Evolutionary conservation across 805 yeast genomes (phyloP).

Genomic region (Saccharomycopsis sp.): DNA sequence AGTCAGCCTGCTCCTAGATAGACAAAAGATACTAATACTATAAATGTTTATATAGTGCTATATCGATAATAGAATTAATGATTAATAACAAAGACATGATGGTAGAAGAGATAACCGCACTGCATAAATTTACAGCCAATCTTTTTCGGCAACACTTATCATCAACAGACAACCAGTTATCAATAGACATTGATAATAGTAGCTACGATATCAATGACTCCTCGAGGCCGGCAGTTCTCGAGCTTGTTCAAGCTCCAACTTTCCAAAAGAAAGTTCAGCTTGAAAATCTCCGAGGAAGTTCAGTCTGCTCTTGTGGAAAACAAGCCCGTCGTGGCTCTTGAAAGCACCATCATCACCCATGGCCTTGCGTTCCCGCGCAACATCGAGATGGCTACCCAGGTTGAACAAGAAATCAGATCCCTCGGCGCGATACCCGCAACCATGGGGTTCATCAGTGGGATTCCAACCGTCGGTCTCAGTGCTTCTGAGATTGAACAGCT

Average conservation of each 20-base stretch:
- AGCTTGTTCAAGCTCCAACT: too few relatives aligned
- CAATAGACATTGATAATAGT: too few relatives aligned
- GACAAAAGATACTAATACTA: too few relatives aligned
- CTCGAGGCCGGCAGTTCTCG: too few relatives aligned
- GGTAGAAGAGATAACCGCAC: background rate
- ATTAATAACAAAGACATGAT: too few relatives aligned
- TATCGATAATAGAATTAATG: too few relatives aligned
- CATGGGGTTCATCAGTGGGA: conserved; percentile 65
- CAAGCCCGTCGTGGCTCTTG: conserved; percentile 71
- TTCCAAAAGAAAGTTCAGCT: too few relatives aligned
- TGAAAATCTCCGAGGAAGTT: conserved; percentile 38
- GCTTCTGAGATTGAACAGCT: conserved; percentile 39
- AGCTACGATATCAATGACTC: too few relatives aligned
- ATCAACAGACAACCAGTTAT: background rate
- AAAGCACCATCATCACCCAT: conserved; percentile 82
- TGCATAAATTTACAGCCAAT: background rate
- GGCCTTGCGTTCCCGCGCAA: conserved; percentile 81
- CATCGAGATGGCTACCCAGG: conserved; percentile 58
- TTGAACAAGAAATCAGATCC: conserved; percentile 50
- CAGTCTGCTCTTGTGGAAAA: conserved; percentile 48
- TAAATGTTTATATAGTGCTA: too few relatives aligned
- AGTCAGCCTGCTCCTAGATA: too few relatives aligned
- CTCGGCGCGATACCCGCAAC: conserved; percentile 79
- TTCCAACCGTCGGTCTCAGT: conserved; percentile 59
- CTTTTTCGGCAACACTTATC: background rate